phyloP scores from a whole-genome alignment of 176 grass and related monocot species.

The Juncus inflexus region DNA sequence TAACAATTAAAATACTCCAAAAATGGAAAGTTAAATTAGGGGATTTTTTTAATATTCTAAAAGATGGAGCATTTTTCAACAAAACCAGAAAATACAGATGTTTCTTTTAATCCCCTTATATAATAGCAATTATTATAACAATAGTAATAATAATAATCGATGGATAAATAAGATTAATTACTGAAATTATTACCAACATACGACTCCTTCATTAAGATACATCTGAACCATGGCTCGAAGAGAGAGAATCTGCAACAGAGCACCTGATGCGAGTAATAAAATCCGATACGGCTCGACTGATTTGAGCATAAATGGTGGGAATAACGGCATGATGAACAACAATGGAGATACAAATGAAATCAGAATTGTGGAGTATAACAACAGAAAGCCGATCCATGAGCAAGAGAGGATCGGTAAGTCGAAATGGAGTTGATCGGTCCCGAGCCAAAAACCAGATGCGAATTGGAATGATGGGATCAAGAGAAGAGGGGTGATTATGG shows the following conservation, averaged over 20 bases:
- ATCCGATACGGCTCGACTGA: constrained; percentile 30
- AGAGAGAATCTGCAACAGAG: constrained; percentile 56
- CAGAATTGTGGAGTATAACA: constrained; percentile 44
- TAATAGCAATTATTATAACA: too few relatives aligned
- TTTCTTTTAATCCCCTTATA: too few relatives aligned
- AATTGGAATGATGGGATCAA: constrained; percentile 48
- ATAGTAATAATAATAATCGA: too few relatives aligned
- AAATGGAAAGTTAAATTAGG: too few relatives aligned
- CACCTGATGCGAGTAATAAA: constrained; percentile 33
- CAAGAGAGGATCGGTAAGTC: constrained; percentile 60
- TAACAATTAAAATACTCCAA: too few relatives aligned
- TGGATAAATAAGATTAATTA: background rate
- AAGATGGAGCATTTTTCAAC: too few relatives aligned
- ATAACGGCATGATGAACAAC: constrained; percentile 31
- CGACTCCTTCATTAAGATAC: constrained; percentile 88
- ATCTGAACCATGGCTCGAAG: constrained; percentile 71
- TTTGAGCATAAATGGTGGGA: constrained; percentile 29
- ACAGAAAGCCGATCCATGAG: constrained; percentile 35
- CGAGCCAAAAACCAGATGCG: constrained; percentile 81
- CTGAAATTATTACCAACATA: constrained; percentile 50
- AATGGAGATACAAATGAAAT: constrained; percentile 37
- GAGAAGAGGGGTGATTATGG: constrained; percentile 44
- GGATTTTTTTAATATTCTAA: too few relatives aligned
- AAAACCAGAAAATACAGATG: too few relatives aligned
- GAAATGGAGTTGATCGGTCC: constrained; percentile 62